Evolutionary conservation across 345 rosid species (phyloP), one percentile per base, ranked within the genome.

Genomic region (Sonneratia alba): DNA sequence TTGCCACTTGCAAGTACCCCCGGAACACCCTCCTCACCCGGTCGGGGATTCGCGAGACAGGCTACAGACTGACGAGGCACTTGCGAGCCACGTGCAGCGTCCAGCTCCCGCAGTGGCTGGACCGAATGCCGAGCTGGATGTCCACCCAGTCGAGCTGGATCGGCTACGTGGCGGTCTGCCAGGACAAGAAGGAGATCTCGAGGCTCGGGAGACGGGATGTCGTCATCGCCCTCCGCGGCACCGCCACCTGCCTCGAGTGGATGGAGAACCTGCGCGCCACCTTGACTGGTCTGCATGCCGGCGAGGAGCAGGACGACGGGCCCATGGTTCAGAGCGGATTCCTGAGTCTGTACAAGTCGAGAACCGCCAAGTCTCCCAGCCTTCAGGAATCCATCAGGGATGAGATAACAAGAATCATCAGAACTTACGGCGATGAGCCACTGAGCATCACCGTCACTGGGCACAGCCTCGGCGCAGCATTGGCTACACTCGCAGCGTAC

Each of bases 251-350:
- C 77, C 70, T 83, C 4, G 93, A 89, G 71, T 89, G 93, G 93
- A 66, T 79, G 0, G 93, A 89, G 68, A 88, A 89, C 64, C 71
- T 89, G 22, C 83, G 93, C 0, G 89, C 91, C 64, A 74, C 80
- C 21, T 53, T 89, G 63, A 77, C 90, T 0, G 32, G 51, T 9
- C 69, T 81, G 3, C 79, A 80, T 0, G 66, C 57, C 21, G 71
- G 61, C 15, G 56, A 13, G 21, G 73, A 49, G 1, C 70, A 42
- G 0, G 21, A 56, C 11, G 9, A 69, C 64, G 77, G 76, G 15
- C 85, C 93, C 2, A 88, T 86, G 93, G 93, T 86, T 67, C 85
- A 86, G 81, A 83, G 83, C 18, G 93, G 93, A 21, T 88, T 86
- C 75, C 71, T 83, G 74, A 86, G 90, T 74, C 71, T 88, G 0